These are phyloP conservation scores for Glycine tomentella DNA, from an alignment of 306 rosid genomes.

Conservation along the genomic window DNA sequence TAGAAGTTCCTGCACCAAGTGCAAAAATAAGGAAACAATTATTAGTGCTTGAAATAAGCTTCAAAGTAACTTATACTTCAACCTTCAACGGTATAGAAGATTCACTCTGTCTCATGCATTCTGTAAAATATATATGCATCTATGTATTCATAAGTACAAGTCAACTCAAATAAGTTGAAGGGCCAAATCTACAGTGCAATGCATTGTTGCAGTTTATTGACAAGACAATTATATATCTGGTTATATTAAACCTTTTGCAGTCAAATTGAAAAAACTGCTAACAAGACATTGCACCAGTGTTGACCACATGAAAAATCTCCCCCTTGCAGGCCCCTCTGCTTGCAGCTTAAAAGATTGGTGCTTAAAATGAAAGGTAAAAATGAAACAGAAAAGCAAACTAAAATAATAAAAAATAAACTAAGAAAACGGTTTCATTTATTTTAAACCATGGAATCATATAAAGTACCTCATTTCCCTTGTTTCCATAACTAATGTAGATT, in stretches of 20 bases:
- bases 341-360: constrained; percentile 4
- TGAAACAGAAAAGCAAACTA: constrained; percentile 16
- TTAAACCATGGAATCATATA: constrained; percentile 11
- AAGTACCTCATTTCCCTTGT: constrained; percentile 95
- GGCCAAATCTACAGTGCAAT: constrained; percentile 9
- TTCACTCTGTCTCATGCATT: not conserved
- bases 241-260: constrained; percentile 30
- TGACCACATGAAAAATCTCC: constrained; percentile 3
- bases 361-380: constrained; percentile 1
- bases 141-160: constrained; percentile 5
- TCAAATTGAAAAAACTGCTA: constrained; percentile 28
- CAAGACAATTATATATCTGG: constrained; percentile 20
- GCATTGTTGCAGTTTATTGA: constrained; percentile 24
- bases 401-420: constrained; percentile 33
- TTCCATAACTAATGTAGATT: constrained; percentile 88
- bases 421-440: constrained; percentile 6
- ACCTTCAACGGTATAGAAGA: constrained; percentile 30
- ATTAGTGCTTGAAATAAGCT: constrained; percentile 36
- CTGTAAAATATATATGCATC: not conserved
- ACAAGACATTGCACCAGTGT: constrained; percentile 7
- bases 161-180: constrained; percentile 13
- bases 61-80: constrained; percentile 22
- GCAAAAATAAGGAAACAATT: constrained; percentile 35
- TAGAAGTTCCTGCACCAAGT: constrained; percentile 84
- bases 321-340: constrained; percentile 11